Percentiles rank a stretch among this genome's conserved stretches.
phyloP scores from a whole-genome alignment of 371 early-diverging fungal genomes.

The Batkoa obscura region DNA sequence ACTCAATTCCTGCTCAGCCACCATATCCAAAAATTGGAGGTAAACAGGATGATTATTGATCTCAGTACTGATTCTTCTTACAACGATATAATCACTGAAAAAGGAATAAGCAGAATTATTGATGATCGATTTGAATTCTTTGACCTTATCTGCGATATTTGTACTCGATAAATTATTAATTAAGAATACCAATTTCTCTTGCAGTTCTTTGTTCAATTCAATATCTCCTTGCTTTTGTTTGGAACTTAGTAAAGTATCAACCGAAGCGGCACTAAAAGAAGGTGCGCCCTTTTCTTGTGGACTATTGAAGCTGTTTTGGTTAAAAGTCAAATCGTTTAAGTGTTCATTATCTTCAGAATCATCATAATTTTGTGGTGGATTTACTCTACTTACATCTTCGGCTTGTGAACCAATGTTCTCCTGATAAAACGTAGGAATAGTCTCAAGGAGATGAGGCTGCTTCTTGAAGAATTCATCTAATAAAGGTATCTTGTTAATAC shows the following conservation, averaged over 20 bases:
- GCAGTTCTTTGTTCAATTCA: constrained; percentile 45
- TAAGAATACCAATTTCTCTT: constrained; percentile 88
- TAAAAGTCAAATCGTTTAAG: constrained; percentile 10
- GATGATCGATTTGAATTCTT: constrained; percentile 56
- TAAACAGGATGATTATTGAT: constrained; percentile 88
- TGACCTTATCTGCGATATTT: constrained; percentile 64
- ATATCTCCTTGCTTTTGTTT: constrained; percentile 21
- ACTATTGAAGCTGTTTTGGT: constrained; percentile 12
- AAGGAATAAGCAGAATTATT: constrained; percentile 46
- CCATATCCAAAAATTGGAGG: constrained; percentile 46
- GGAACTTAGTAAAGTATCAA: constrained; percentile 21
- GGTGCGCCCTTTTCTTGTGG: constrained; percentile 8
- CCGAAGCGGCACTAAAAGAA: constrained; percentile 36
- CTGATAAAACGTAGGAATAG: constrained; percentile 45
- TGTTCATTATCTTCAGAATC: background rate
- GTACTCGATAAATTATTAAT: constrained; percentile 83
- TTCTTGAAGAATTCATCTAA: constrained; percentile 65
- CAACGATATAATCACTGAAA: constrained; percentile 84
- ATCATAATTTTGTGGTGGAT: background rate
- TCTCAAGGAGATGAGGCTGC: constrained; percentile 53
- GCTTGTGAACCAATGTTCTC: background rate
- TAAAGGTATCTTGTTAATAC: constrained; percentile 78
- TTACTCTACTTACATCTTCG: no score
- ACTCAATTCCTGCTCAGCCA: constrained; percentile 35
- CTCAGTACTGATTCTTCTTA: constrained; percentile 84